Percentiles rank a stretch among this genome's conserved stretches.
These are phyloP conservation scores for Calonectria ilicicola DNA, from an alignment of 2,329 filamentous ascomycete species.

Conservation along the genomic window DNA sequence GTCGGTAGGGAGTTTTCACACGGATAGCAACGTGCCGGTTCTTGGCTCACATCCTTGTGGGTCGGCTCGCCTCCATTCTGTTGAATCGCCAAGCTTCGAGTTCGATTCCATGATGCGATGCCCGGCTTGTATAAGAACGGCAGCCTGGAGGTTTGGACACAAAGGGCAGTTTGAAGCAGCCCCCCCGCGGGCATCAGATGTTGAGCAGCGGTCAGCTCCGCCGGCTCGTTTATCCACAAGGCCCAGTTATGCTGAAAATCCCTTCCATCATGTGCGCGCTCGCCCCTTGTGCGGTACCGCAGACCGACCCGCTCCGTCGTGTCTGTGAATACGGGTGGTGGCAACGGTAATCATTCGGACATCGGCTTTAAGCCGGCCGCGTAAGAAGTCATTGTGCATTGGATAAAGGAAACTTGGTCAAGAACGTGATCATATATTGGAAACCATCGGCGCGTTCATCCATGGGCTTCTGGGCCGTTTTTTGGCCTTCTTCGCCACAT, in stretches of 20 bases:
- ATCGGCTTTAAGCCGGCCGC: not conserved
- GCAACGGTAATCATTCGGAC: not conserved
- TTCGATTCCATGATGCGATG: constrained; percentile 4
- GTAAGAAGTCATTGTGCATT: not conserved
- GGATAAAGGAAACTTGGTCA: too few relatives aligned
- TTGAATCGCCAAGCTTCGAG: not conserved
- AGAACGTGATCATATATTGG: not conserved
- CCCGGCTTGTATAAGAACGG: not conserved
- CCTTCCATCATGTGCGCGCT: not conserved
- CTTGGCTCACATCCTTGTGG: constrained; percentile 10
- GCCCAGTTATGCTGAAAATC: constrained; percentile 6
- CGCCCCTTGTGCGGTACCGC: not conserved
- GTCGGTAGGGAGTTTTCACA: not conserved
- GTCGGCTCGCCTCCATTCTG: not conserved
- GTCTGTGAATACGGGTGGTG: not conserved
- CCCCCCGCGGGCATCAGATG: not conserved
- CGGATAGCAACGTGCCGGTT: constrained; percentile 1
- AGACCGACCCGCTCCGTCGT: not conserved
- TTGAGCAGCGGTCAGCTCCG: constrained; percentile 2
- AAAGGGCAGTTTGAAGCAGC: not conserved
- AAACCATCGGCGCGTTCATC: not conserved
- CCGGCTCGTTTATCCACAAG: not conserved
- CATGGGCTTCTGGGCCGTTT: not conserved
- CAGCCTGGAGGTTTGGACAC: not conserved
- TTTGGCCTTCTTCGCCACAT: not conserved